Conservation (phyloP, 208 protist genomes). For the Leishmania martiniquensis region DNA sequence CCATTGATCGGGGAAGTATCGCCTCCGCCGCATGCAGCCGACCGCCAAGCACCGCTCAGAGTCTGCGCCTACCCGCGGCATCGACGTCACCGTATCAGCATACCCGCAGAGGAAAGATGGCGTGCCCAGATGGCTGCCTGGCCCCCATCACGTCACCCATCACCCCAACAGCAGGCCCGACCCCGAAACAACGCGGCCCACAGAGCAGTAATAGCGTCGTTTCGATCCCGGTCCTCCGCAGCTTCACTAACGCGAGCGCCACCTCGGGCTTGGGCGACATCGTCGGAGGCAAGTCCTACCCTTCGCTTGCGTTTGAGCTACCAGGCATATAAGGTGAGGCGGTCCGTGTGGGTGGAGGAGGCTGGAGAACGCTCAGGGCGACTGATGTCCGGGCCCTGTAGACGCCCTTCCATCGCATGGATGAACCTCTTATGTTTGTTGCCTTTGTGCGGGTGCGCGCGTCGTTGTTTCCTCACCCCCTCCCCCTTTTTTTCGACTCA, state of each 20-base stretch:
- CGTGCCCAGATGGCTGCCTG: constrained; percentile 12
- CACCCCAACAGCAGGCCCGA: neutral
- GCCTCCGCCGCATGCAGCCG: neutral
- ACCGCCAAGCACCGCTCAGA: neutral
- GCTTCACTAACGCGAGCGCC: neutral
- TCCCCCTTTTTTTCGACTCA: neutral
- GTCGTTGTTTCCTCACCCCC: neutral
- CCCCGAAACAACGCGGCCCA: neutral
- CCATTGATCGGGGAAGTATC: neutral
- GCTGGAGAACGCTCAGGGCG: neutral
- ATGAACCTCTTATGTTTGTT: neutral
- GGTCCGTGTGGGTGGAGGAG: too few relatives aligned
- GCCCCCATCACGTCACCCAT: constrained; percentile 17
- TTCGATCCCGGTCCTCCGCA: neutral
- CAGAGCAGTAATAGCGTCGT: neutral
- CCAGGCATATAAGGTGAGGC: neutral
- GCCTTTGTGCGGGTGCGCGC: neutral
- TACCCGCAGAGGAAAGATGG: neutral
- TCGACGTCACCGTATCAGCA: neutral
- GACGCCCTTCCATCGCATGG: neutral
- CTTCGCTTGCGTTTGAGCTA: neutral
- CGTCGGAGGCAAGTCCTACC: neutral
- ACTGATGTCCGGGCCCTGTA: neutral
- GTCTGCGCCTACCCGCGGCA: neutral
- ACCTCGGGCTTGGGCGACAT: neutral